Conservation (phyloP, 2,329 filamentous ascomycete species). For the Madurella mycetomatis region DNA sequence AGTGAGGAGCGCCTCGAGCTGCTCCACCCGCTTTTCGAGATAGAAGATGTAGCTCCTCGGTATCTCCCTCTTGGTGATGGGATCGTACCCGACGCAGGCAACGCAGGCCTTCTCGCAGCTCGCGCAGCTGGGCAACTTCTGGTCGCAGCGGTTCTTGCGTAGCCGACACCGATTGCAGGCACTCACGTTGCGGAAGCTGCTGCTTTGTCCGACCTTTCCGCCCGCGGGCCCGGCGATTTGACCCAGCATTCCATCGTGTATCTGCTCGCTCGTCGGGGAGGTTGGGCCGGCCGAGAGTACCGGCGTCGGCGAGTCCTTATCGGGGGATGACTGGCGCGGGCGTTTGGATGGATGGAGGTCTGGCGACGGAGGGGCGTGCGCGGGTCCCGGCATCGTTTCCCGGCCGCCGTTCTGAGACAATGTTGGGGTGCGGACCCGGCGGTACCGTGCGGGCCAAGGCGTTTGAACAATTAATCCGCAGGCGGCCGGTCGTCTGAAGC, state of each 20-base stretch:
- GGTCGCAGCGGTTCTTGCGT: slow-evolving; percentile 93
- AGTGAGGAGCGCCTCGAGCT: slow-evolving; percentile 72
- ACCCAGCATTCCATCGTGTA: slow-evolving; percentile 27
- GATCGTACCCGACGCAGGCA: slow-evolving; percentile 91
- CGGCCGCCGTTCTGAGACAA: slow-evolving; percentile 13
- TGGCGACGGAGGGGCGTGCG: slow-evolving; percentile 46
- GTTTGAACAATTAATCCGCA: neutral
- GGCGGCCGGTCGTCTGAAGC: neutral
- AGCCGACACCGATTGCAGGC: slow-evolving; percentile 90
- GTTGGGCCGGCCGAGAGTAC: slow-evolving; percentile 26
- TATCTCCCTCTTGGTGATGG: slow-evolving; percentile 93
- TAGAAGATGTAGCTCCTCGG: slow-evolving; percentile 94
- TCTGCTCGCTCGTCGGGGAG: slow-evolving; percentile 35
- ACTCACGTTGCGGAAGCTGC: slow-evolving; percentile 79
- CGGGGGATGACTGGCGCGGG: slow-evolving; percentile 50
- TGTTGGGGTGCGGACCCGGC: slow-evolving; percentile 12
- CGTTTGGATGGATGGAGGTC: slow-evolving; percentile 53
- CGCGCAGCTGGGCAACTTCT: slow-evolving; percentile 83
- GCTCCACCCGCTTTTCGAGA: slow-evolving; percentile 78
- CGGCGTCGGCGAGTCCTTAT: slow-evolving; percentile 40
- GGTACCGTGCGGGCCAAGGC: slow-evolving; percentile 14
- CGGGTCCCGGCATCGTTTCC: slow-evolving; percentile 39
- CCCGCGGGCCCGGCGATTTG: slow-evolving; percentile 28
- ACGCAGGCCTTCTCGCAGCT: slow-evolving; percentile 91
- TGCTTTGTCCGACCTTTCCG: slow-evolving; percentile 53